Evolutionary conservation across 345 rosid species (phyloP).

Genomic region (Gossypium stocksii): DNA sequence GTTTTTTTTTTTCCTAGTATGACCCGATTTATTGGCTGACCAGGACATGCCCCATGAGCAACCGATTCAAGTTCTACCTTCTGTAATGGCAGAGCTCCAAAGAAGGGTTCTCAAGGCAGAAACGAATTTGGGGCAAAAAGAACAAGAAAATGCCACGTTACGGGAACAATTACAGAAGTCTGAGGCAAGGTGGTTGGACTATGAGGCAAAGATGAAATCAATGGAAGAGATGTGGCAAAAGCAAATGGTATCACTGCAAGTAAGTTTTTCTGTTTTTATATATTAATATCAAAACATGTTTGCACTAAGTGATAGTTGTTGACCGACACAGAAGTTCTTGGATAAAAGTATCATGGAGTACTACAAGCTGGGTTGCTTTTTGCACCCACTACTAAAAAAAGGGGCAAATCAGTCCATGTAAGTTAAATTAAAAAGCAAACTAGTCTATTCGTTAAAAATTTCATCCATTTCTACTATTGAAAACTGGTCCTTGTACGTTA

Average conservation of each 20-base stretch:
- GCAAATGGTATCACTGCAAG: conserved; percentile 92
- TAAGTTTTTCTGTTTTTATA: conserved; percentile 24
- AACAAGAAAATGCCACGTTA: conserved; percentile 73
- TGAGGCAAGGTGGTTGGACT: conserved; percentile 72
- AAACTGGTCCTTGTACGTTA: too few relatives aligned
- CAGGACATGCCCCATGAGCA: conserved; percentile 64
- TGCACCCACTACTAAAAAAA: too few relatives aligned
- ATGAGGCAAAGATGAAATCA: conserved; percentile 85
- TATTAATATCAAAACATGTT: neutral
- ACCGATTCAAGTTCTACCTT: conserved; percentile 51
- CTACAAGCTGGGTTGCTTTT: too few relatives aligned
- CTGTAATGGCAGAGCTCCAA: conserved; percentile 65
- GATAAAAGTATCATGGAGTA: too few relatives aligned
- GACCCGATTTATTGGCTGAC: conserved; percentile 9
- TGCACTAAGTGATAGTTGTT: neutral
- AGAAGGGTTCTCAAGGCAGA: conserved; percentile 69
- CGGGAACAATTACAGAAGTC: conserved; percentile 65
- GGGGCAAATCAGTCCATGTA: too few relatives aligned
- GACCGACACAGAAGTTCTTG: neutral
- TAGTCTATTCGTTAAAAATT: too few relatives aligned
- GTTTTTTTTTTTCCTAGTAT: neutral
- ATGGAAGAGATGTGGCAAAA: conserved; percentile 97
- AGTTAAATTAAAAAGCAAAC: too few relatives aligned
- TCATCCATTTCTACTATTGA: too few relatives aligned
- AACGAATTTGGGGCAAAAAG: conserved; percentile 58